Evolutionary conservation across 768 basidiomycete species (phyloP).

Genomic region (Scleroderma bovista): DNA sequence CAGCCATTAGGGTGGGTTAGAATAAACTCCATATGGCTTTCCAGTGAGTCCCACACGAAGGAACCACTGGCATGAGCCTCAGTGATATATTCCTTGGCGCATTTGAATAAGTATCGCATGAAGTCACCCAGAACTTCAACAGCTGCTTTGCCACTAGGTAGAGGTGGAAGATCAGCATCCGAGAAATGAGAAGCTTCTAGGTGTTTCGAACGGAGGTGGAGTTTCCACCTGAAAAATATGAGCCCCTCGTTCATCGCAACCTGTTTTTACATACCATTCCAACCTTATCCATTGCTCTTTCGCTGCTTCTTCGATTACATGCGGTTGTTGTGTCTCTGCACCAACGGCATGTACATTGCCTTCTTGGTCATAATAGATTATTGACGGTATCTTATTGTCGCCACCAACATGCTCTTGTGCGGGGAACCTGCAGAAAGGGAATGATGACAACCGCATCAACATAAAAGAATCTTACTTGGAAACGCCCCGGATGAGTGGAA

Average conservation of each 20-base stretch:
- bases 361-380: slow-evolving; percentile 36
- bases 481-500: slow-evolving; percentile 18
- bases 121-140: slow-evolving; percentile 40
- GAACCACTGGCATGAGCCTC: slow-evolving; percentile 39
- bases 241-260: too few relatives aligned
- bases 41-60: slow-evolving; percentile 39
- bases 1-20: slow-evolving; percentile 60
- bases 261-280: slow-evolving; percentile 29
- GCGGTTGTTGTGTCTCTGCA: slow-evolving; percentile 34
- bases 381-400: slow-evolving; percentile 38
- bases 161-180: slow-evolving; percentile 25
- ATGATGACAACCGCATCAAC: not conserved
- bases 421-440: slow-evolving; percentile 25
- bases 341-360: slow-evolving; percentile 36
- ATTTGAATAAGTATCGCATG: slow-evolving; percentile 37
- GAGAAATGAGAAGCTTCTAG: slow-evolving; percentile 18
- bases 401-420: slow-evolving; percentile 33
- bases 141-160: slow-evolving; percentile 32
- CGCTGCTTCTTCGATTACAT: slow-evolving; percentile 28
- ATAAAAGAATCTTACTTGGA: slow-evolving; percentile 12
- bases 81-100: slow-evolving; percentile 38
- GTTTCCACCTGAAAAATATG: slow-evolving; percentile 22
- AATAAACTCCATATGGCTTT: slow-evolving; percentile 41
- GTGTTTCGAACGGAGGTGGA: slow-evolving; percentile 30
- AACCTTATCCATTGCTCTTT: slow-evolving; percentile 37